Percentiles rank a stretch among this genome's conserved stretches.
Conservation (phyloP, 1,284 basidiomycete genomes). For the Chalciporus sp. region DNA sequence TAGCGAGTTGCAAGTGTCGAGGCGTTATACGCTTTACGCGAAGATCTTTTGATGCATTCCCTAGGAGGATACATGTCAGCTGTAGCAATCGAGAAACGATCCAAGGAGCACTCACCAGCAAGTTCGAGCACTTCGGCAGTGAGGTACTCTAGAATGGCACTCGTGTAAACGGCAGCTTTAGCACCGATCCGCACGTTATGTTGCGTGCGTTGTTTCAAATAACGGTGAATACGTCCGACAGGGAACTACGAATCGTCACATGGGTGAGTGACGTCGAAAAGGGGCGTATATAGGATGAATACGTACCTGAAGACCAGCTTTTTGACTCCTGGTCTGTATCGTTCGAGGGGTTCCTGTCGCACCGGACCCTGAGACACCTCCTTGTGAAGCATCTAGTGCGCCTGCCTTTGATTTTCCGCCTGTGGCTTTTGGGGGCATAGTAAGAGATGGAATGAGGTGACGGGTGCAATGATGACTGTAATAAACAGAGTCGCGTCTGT, state of each 20-base stretch:
- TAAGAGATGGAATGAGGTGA: slow-evolving; percentile 6
- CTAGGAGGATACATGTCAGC: slow-evolving; percentile 42
- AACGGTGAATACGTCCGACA: slow-evolving; percentile 93
- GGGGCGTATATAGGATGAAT: not conserved
- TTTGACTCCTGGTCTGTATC: slow-evolving; percentile 77
- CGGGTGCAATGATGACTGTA: slow-evolving; percentile 22
- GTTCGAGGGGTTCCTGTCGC: slow-evolving; percentile 38
- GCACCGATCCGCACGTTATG: slow-evolving; percentile 93
- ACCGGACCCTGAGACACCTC: slow-evolving; percentile 46
- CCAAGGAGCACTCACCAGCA: slow-evolving; percentile 60
- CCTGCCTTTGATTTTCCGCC: slow-evolving; percentile 43
- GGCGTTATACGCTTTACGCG: slow-evolving; percentile 97
- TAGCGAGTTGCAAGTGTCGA: slow-evolving; percentile 89
- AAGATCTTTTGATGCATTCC: slow-evolving; percentile 96
- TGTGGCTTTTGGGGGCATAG: slow-evolving; percentile 38
- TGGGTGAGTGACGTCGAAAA: not conserved
- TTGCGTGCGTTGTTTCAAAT: slow-evolving; percentile 90
- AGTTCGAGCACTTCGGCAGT: slow-evolving; percentile 91
- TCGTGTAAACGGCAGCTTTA: slow-evolving; percentile 91
- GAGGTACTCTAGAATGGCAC: slow-evolving; percentile 88
- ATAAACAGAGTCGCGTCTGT: slow-evolving; percentile 26
- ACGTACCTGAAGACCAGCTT: slow-evolving; percentile 82
- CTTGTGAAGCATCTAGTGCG: slow-evolving; percentile 34
- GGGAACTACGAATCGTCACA: slow-evolving; percentile 65
- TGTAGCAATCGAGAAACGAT: not conserved